These are phyloP conservation scores for Euptelea pleiosperma DNA, from an alignment of 164 flowering plant genomes.

Conservation along the genomic window DNA sequence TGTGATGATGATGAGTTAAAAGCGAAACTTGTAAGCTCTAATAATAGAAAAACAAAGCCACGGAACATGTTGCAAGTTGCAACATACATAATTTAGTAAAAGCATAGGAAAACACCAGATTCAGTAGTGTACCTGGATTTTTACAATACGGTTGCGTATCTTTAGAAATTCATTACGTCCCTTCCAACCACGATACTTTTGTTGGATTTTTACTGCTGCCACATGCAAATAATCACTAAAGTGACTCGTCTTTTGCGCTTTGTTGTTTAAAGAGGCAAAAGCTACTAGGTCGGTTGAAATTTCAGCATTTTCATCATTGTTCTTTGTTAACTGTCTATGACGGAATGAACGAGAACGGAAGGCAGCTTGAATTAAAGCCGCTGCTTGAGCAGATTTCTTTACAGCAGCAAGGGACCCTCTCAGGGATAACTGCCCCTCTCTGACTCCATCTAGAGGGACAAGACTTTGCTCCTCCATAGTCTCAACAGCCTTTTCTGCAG, in stretches of 20 bases:
- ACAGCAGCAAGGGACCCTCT: conserved; percentile 60
- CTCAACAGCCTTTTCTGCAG: conserved; percentile 37
- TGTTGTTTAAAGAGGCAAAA: conserved; percentile 34
- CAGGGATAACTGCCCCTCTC: conserved; percentile 33
- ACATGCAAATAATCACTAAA: conserved; percentile 49
- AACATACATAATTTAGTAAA: not conserved
- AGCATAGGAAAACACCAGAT: not conserved
- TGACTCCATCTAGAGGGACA: conserved; percentile 17
- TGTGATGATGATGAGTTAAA: too few species aligned
- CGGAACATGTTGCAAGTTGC: too few species aligned
- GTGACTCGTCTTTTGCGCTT: conserved; percentile 31
- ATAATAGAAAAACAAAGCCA: too few species aligned
- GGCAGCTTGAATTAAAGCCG: conserved; percentile 56
- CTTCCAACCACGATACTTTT: conserved; percentile 73
- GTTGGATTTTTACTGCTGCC: conserved; percentile 63
- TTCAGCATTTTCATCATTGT: conserved; percentile 29
- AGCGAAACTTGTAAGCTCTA: too few species aligned
- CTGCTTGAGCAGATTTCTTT: conserved; percentile 62
- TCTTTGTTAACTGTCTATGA: conserved; percentile 35
- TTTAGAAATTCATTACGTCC: conserved; percentile 56
- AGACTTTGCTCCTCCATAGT: conserved; percentile 26
- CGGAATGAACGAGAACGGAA: conserved; percentile 52
- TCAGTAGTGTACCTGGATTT: conserved; percentile 54
- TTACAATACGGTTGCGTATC: conserved; percentile 55
- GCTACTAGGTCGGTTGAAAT: conserved; percentile 35